Evolutionary conservation across 2,329 filamentous ascomycete genomes (phyloP), one percentile per base, ranked within the genome.

Genomic region (Colletotrichum plurivorum): DNA sequence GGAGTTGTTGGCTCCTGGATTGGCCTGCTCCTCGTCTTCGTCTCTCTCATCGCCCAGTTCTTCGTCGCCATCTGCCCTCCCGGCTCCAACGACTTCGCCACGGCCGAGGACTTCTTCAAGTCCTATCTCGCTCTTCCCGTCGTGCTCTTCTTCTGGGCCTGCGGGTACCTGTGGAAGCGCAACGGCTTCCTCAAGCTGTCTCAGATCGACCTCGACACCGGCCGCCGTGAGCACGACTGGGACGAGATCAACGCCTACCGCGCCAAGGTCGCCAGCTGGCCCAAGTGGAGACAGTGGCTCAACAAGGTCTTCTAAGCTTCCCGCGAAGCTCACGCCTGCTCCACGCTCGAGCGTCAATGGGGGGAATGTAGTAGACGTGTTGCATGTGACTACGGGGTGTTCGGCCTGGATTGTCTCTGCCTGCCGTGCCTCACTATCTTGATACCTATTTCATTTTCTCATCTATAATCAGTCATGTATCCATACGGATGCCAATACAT

Each of bases 171-270:
- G 71, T 93, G 90, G 90, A 93, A 93, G 84, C 82, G 88, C 49
- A 78, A 83, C 25, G 85, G 86, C 18, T 92, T 88, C 88, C 82
- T 90, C 62, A 84, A 77, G 25, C 77, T 88, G 2, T 79, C 83
- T 31, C 80, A 92, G 72, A 92, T 93, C 67, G 90, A 93, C 73
- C 85, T 93, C 62, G 90, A 93, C 75, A 86, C 84, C 31, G 90
- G 90, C 70, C 86, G 90, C 46, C 85, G 90, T 67, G 85, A 89
- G 78, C 84, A 91, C 58, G 87, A 93, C 76, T 92, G 88, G 88
- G 89, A 91, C 12, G 81, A 81, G 48, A 90, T 91, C 79, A 86
- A 90, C 76, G 84, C 80, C 45, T 82, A 86, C 74, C 83, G 85
- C 36, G 85, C 82, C 45, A 76, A 83, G 77, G 76, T 88, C 20